Conservation (phyloP, 106 monocot species). For the Dendrobium catenatum region DNA sequence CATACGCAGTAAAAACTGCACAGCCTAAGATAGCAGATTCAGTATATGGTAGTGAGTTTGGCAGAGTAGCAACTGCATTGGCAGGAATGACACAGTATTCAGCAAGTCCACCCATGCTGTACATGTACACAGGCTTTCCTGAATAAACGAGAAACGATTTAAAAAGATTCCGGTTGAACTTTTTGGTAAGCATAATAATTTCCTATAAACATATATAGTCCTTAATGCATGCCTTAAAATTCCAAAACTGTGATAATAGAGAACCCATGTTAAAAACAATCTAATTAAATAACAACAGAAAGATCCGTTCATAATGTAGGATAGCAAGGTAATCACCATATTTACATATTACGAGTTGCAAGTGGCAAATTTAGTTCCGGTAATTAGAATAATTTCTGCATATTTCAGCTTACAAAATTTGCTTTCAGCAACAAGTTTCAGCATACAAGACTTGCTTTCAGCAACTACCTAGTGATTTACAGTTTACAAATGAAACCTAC, state of each 20-base stretch:
- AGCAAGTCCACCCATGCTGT: constrained; percentile 98
- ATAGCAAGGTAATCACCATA: background rate
- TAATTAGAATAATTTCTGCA: background rate
- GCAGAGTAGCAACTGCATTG: constrained; percentile 78
- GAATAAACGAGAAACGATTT: background rate
- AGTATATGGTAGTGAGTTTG: constrained; percentile 73
- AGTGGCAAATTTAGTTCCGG: background rate
- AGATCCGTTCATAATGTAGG: background rate
- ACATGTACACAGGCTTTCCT: constrained; percentile 99
- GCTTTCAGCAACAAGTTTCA: background rate
- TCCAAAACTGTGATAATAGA: background rate
- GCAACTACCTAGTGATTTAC: background rate
- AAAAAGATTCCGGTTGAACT: background rate
- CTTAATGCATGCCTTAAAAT: background rate
- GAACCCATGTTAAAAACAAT: too few species aligned
- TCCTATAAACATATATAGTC: background rate
- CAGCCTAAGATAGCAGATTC: constrained; percentile 95
- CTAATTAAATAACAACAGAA: too few species aligned
- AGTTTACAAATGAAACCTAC: background rate
- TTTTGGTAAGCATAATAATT: background rate
- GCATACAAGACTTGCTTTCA: too few species aligned
- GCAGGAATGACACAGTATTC: constrained; percentile 96
- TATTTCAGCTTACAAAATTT: background rate
- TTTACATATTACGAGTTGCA: background rate
- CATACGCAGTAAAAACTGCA: constrained; percentile 97